Percentiles rank a stretch among this genome's conserved stretches.
These are phyloP conservation scores for Trypanosoma grayi DNA, from an alignment of 208 protist species.

Conservation along the genomic window DNA sequence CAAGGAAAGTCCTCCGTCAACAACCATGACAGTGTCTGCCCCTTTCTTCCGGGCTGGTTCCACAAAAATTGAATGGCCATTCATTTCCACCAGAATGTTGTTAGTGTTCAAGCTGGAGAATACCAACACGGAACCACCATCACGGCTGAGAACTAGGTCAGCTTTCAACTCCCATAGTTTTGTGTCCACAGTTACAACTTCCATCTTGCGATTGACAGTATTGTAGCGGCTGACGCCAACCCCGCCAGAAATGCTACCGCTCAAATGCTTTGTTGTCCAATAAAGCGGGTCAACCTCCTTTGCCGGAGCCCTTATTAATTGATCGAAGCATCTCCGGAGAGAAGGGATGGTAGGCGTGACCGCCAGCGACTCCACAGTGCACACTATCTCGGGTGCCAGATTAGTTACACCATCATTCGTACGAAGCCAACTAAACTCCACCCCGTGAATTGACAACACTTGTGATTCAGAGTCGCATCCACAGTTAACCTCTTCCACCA, in stretches of 20 bases:
- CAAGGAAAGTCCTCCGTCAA: constrained; percentile 68
- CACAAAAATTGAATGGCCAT: constrained; percentile 50
- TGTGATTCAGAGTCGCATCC: background rate
- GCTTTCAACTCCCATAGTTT: constrained; percentile 15
- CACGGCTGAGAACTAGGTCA: constrained; percentile 33
- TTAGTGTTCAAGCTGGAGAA: constrained; percentile 69
- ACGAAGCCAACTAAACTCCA: constrained; percentile 1
- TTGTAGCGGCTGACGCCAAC: background rate
- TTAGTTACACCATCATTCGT: too few species aligned
- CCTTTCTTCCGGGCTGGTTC: constrained; percentile 24
- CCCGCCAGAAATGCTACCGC: background rate
- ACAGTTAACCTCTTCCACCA: background rate
- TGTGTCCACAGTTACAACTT: constrained; percentile 13
- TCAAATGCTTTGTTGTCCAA: background rate
- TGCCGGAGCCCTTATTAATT: constrained; percentile 1
- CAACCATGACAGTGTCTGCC: constrained; percentile 49
- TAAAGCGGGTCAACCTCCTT: constrained; percentile 8
- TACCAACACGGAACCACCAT: constrained; percentile 48
- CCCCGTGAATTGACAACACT: background rate
- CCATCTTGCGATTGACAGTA: constrained; percentile 1
- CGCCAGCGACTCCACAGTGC: constrained; percentile 1
- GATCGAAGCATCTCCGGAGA: constrained; percentile 14
- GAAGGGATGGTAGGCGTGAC: background rate
- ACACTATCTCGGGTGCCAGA: background rate
- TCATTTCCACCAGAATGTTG: constrained; percentile 65